Conservation (phyloP, 768 basidiomycete species). For the Mrakia blollopis region DNA sequence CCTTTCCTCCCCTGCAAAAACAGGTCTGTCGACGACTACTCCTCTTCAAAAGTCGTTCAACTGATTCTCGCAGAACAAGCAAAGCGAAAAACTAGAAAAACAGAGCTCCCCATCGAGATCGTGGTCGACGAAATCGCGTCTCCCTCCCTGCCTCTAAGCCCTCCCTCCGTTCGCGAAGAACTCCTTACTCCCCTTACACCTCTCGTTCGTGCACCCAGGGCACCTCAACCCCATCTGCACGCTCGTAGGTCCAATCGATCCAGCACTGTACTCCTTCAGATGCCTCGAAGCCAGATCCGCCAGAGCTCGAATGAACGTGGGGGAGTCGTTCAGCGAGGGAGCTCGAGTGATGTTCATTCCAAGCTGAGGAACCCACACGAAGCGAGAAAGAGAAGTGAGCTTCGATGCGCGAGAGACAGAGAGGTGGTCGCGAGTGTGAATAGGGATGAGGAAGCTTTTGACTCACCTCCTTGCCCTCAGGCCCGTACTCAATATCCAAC, state of each 20-base stretch:
- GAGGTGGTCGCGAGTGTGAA: background rate
- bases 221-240: constrained; percentile 81
- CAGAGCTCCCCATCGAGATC: no score
- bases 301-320: constrained; percentile 88
- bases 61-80: no score
- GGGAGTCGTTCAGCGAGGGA: constrained; percentile 88
- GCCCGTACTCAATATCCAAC: constrained; percentile 85
- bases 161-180: constrained; percentile 79
- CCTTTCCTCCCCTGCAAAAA: no score
- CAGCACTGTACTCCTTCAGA: constrained; percentile 58
- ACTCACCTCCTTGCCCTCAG: constrained; percentile 82
- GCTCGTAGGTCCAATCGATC: constrained; percentile 60
- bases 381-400: no score
- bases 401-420: background rate
- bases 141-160: background rate
- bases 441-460: background rate
- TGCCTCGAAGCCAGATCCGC: constrained; percentile 85
- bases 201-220: constrained; percentile 85
- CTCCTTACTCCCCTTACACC: constrained; percentile 77
- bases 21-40: no score
- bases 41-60: no score
- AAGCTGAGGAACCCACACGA: constrained; percentile 52
- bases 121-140: background rate
- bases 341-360: constrained; percentile 86
- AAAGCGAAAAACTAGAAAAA: no score